Evolutionary conservation across 495 filamentous ascomycete species (phyloP), one percentile per base, ranked within the genome.

Genomic region (Penicillium canescens): DNA sequence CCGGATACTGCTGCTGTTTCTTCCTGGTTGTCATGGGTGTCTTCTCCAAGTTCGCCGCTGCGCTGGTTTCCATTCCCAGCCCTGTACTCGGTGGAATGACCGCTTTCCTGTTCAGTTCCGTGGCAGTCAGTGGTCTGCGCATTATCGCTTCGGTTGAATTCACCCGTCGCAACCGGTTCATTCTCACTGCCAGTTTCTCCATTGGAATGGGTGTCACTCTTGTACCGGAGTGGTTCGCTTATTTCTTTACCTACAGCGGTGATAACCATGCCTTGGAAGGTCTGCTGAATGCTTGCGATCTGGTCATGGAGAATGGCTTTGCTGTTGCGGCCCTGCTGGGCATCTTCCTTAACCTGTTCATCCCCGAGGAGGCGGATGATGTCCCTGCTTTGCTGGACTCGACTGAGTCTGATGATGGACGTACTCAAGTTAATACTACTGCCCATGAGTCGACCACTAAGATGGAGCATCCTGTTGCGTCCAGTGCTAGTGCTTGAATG

Each of bases 31-130:
- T 96, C 65, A 91, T 92, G 87, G 92, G 92, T 38, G 76, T 96
- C 56, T 95, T 96, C 70, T 85, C 90, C 51, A 96, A 96, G 58
- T 95, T 96, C 67, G 90, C 92, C n/a, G 91, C 92, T 2, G 80
- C 89, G 1, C 81, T 96, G 1, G 88, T 93, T 9, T 76, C 91
- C 37, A 96, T 96, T 57, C 92, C 92, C 0, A 72, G 79, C 24
- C 59, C 92, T 2, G 91, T 96, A 1, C 76, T 96, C 4, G 92
- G 92, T 46, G 92, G 92, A 28, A 95, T 97, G 90, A 96, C 92
- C 0, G 92, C 90, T 2, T 96, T 96, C 72, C 78, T 97, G 13
- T 96, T 96, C 75, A 81, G 79, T 54, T 80, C 89, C 8, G 92
- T 97, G 23, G 88, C 89, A 14, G 84, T 95, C 13, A 94, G 89